Percentiles rank a stretch among this genome's conserved stretches.
Conservation (phyloP, 2,329 filamentous ascomycete species). For the Diaporthe longicolla region DNA sequence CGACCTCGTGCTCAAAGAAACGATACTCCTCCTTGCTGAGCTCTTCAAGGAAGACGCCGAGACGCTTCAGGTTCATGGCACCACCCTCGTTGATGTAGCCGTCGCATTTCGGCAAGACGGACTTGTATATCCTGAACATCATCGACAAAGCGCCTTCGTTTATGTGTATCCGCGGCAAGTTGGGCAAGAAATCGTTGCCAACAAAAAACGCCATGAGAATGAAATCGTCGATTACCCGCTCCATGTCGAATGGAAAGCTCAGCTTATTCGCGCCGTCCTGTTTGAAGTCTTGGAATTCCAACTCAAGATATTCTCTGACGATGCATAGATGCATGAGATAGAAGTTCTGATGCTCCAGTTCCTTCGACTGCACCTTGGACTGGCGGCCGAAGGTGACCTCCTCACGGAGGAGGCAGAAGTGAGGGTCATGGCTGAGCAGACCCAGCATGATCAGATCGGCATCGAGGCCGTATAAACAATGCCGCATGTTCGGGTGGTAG, state of each 20-base stretch:
- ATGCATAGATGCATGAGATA: constrained; percentile 98
- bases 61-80: constrained; percentile 86
- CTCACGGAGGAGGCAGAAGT: constrained; percentile 96
- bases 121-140: constrained; percentile 98
- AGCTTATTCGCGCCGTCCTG: constrained; percentile 72
- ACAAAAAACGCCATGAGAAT: constrained; percentile 99
- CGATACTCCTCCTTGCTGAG: constrained; percentile 89
- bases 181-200: constrained; percentile 98
- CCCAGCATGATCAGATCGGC: constrained; percentile 99
- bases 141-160: constrained; percentile 96
- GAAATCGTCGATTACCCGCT: constrained; percentile 98
- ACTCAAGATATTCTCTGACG: constrained; percentile 94
- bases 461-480: constrained; percentile 97
- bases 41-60: constrained; percentile 84
- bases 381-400: constrained; percentile 97
- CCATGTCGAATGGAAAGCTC: constrained; percentile 89
- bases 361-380: constrained; percentile 90
- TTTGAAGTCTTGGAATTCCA: constrained; percentile 96
- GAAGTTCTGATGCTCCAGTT: constrained; percentile 98
- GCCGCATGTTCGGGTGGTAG: constrained; percentile 93
- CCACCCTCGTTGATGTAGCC: constrained; percentile 98
- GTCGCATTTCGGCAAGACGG: constrained; percentile 85
- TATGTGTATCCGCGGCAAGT: constrained; percentile 95
- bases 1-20: constrained; percentile 92
- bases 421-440: constrained; percentile 95